phyloP scores from a whole-genome alignment of 495 filamentous ascomycete genomes.

The Neurospora sublineolata region DNA sequence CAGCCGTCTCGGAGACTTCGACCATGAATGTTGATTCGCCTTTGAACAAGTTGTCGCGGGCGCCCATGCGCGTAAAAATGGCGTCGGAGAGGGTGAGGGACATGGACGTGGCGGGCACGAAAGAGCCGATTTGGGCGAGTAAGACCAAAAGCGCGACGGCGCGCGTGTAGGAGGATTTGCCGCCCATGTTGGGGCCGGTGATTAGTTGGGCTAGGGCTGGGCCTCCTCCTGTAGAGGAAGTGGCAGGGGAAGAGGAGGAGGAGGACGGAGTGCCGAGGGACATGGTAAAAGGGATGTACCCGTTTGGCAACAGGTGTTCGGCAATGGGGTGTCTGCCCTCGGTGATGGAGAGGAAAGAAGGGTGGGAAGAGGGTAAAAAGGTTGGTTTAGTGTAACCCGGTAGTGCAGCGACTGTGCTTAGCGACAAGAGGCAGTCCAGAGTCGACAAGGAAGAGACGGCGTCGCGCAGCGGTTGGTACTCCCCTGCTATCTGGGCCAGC shows the following conservation, averaged over 20 bases:
- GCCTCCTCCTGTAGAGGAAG: too few species aligned
- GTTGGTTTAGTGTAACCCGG: conserved; percentile 86
- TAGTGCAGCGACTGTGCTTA: conserved; percentile 69
- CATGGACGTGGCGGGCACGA: conserved; percentile 72
- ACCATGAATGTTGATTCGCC: conserved; percentile 98
- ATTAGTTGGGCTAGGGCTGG: conserved; percentile 62
- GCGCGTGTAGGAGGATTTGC: conserved; percentile 90
- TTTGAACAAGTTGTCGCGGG: conserved; percentile 90
- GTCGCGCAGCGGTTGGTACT: conserved; percentile 84
- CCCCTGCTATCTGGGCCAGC: conserved; percentile 57
- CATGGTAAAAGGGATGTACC: conserved; percentile 89
- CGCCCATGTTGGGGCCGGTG: conserved; percentile 98
- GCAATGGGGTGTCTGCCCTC: conserved; percentile 92
- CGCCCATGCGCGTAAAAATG: conserved; percentile 94
- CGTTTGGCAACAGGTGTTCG: conserved; percentile 73
- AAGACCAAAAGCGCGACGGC: conserved; percentile 84
- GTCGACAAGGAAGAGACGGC: conserved; percentile 75
- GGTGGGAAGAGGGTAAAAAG: conserved; percentile 47
- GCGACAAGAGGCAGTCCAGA: conserved; percentile 81
- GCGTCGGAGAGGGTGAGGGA: conserved; percentile 74
- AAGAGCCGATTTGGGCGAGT: conserved; percentile 90
- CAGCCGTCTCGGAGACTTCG: conserved; percentile 80
- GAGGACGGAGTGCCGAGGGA: conserved; percentile 44
- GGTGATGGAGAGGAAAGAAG: conserved; percentile 57
- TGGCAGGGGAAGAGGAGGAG: conserved; percentile 3